A percentile compares a stretch with the other conserved stretches of the same genome.
These are phyloP conservation scores for Fusarium tjaetaba DNA, from an alignment of 2,329 filamentous ascomycete species.

Conservation along the genomic window DNA sequence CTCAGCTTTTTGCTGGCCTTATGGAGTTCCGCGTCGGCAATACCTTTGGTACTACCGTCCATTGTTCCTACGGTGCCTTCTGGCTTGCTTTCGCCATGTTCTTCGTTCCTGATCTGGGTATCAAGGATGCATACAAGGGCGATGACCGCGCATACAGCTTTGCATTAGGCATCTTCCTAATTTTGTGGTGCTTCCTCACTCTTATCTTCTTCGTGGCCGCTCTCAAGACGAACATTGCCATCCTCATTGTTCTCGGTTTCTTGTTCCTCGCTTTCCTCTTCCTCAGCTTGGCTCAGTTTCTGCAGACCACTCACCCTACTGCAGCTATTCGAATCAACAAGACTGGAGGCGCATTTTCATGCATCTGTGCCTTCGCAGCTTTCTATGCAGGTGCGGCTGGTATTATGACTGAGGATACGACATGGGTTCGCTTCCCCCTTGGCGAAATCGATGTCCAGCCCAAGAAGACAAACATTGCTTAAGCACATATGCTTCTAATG, in stretches of 20 bases:
- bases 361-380: constrained; percentile 50
- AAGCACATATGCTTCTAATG: background rate
- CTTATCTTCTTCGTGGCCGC: constrained; percentile 64
- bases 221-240: constrained; percentile 67
- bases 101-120: constrained; percentile 61
- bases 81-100: constrained; percentile 70
- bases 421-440: constrained; percentile 53
- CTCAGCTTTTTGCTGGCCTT: constrained; percentile 75
- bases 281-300: constrained; percentile 66
- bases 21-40: constrained; percentile 64
- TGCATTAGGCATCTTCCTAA: constrained; percentile 66
- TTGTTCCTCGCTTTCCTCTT: constrained; percentile 68
- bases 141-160: constrained; percentile 55
- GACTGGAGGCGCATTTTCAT: constrained; percentile 51
- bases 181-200: constrained; percentile 70
- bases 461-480: constrained; percentile 40
- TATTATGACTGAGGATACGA: constrained; percentile 54
- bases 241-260: constrained; percentile 66
- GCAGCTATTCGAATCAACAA: constrained; percentile 57
- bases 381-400: constrained; percentile 55
- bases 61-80: constrained; percentile 70
- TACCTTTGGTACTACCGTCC: constrained; percentile 70
- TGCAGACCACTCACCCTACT: constrained; percentile 49
- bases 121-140: constrained; percentile 56
- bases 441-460: constrained; percentile 46